Evolutionary conservation across 257 asterid genomes (phyloP), one percentile per base, ranked within the genome.

Genomic region (Solanum peruvianum): DNA sequence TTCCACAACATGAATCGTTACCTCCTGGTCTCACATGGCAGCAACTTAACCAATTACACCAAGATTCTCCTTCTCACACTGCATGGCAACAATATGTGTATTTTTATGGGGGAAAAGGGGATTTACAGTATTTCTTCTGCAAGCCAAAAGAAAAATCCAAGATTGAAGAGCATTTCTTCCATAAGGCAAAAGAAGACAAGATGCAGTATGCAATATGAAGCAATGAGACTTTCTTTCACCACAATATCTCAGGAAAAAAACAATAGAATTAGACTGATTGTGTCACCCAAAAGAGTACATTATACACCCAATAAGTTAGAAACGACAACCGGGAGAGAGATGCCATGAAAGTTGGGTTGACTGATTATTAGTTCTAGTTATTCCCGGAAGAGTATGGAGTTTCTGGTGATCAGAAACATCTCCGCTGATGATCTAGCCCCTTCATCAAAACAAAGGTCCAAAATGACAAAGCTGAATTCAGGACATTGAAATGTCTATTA

Each of bases 21-120:
- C 66, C 66, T 58, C 66, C 12, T 21, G 27, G 27, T 58, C 66
- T 21, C 6, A 58, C 6, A 58, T 18, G 64, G 2, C 64, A 56
- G 0, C 27, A 60, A 9, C 13, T 4, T 62, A 10, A 62, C 25
- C 3, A 23, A 10, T 23, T 21, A 10, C 0, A 1, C 0, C 11
- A 20, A 8, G 27, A 58, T 58, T 58, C 27, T 3, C 66, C 1
- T 58, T 58, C 78, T 15, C 14, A 33, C 44, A 77, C 39, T 42
- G 39, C 62, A 25, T 77, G 62, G 0, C 35, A 77, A 77, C 35
- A 42, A 77, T 62, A 15, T 77, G 62, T 44, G 31, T 14, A 14
- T 27, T 37, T 5, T 41, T 8, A 37, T 37, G 7, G 18, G 11
- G 13, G 1, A 2, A 39, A 3, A 23, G 5, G 7, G 20, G 82